Evolutionary conservation across 2,329 filamentous ascomycete genomes (phyloP).

Genomic region (Xylariaceae sp.): DNA sequence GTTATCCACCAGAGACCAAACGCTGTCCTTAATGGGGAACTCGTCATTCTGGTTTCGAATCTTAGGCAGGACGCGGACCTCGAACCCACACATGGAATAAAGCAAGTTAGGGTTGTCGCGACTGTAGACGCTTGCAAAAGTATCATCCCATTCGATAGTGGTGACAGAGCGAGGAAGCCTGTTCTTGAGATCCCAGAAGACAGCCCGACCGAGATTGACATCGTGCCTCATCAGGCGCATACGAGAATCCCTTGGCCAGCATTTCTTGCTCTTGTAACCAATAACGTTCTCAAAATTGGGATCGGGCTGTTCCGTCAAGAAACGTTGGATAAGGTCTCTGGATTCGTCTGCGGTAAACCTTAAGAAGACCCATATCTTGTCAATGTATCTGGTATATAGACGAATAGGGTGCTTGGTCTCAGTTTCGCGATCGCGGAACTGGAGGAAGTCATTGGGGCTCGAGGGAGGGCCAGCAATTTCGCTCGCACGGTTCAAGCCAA

Average conservation of each 20-base stretch:
- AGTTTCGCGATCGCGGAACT: conserved; percentile 89
- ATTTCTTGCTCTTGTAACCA: conserved; percentile 98
- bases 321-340: conserved; percentile 91
- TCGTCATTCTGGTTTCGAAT: conserved; percentile 92
- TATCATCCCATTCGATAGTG: conserved; percentile 98
- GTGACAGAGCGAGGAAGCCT: conserved; percentile 89
- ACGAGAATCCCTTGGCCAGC: conserved; percentile 94
- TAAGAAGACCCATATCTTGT: conserved; percentile 98
- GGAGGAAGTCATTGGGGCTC: conserved; percentile 93
- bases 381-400: conserved; percentile 95
- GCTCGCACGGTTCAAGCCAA: conserved; percentile 92
- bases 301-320: conserved; percentile 96
- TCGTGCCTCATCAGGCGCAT: conserved; percentile 99
- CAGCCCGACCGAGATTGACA: conserved; percentile 93
- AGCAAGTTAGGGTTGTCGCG: conserved; percentile 94
- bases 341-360: conserved; percentile 93
- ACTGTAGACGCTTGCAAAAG: conserved; percentile 96
- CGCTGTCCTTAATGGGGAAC: conserved; percentile 95
- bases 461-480: conserved; percentile 94
- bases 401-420: conserved; percentile 93
- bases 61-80: conserved; percentile 94
- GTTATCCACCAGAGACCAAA: conserved; percentile 96
- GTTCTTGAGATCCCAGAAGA: conserved; percentile 99
- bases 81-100: conserved; percentile 97
- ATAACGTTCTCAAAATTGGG: conserved; percentile 99